Evolutionary conservation across 768 basidiomycete genomes (phyloP), one percentile per base, ranked within the genome.

Genomic region (Jaapia argillacea): DNA sequence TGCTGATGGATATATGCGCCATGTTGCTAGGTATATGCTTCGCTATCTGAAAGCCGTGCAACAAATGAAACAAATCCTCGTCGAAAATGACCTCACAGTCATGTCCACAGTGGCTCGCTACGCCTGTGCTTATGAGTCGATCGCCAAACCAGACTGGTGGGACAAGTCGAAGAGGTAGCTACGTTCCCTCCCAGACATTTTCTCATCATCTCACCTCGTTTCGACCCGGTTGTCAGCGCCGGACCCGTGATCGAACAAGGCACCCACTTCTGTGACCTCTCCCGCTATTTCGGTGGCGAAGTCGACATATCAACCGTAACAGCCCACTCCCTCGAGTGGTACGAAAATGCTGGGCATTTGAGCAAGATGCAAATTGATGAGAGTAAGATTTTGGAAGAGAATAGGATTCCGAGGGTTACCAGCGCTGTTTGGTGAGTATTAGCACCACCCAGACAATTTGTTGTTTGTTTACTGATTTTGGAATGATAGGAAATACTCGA

Each of bases 81-180:
- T 87, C 56, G 90, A 94, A 49, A 97, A 97, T 60, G 77, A 89
- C 56, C 72, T 99, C 46, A 85, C 84, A 18, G 92, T 99, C 41
- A 97, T 98, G 93, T 74, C 84, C 37, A 98, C 94, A 26, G 81
- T 93, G 51, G 93, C 92, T 5, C 84, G 94, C 46, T 99, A 97
- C 64, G 90, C 89, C 7, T 83, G 82, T 54, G 88, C 87, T 31
- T 93, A 90, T 54, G 75, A 85, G 59, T 63, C 75, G 20, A 87
- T 86, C 45, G 73, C 75, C 7, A 89, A 90, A 62, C 75, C 73
- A 3, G 85, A 91, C 49, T 93, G 91, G 91, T 93, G 91, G 91
- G 81, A 90, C 69, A 92, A 91, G 65, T 77, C 83, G 20, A 86
- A 77, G 69, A 87, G 82, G 80, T 78, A 41, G 36, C 51, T 47